Conservation (phyloP, 2,329 filamentous ascomycete genomes). For the Emmonsia crescens region DNA sequence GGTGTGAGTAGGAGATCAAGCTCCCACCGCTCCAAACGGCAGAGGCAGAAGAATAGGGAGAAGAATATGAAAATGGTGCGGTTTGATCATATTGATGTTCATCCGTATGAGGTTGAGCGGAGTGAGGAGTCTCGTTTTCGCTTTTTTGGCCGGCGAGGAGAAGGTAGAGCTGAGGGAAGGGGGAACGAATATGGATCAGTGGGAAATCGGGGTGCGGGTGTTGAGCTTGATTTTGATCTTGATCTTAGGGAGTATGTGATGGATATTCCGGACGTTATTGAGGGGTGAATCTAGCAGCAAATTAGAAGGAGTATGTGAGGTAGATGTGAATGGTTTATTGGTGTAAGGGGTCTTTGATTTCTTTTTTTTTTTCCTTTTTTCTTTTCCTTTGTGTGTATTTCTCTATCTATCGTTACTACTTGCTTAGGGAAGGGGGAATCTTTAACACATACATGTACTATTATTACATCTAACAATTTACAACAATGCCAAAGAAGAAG, state of each 20-base stretch:
- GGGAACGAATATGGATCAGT: background rate
- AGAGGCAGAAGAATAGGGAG: background rate
- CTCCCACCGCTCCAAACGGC: background rate
- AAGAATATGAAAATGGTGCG: constrained; percentile 2
- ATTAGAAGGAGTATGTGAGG: background rate
- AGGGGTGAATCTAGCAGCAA: background rate
- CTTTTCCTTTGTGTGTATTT: background rate
- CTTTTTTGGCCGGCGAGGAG: background rate
- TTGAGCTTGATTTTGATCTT: constrained; percentile 40
- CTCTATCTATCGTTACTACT: background rate
- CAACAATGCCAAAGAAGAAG: background rate
- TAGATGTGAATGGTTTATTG: background rate
- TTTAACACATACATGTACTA: background rate
- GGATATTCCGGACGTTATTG: constrained; percentile 1
- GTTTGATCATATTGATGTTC: constrained; percentile 5
- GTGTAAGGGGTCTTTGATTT: background rate
- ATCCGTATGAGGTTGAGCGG: constrained; percentile 4
- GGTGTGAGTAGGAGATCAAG: background rate
- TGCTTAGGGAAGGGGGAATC: background rate
- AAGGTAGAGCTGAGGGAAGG: background rate
- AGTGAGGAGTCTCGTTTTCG: background rate
- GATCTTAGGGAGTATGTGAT: constrained; percentile 1
- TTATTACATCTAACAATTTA: background rate
- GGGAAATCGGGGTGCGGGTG: constrained; percentile 38
- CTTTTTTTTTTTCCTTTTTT: background rate